These are phyloP conservation scores for Dendrobium chrysotoxum DNA, from an alignment of 106 monocot genomes.

Conservation along the genomic window DNA sequence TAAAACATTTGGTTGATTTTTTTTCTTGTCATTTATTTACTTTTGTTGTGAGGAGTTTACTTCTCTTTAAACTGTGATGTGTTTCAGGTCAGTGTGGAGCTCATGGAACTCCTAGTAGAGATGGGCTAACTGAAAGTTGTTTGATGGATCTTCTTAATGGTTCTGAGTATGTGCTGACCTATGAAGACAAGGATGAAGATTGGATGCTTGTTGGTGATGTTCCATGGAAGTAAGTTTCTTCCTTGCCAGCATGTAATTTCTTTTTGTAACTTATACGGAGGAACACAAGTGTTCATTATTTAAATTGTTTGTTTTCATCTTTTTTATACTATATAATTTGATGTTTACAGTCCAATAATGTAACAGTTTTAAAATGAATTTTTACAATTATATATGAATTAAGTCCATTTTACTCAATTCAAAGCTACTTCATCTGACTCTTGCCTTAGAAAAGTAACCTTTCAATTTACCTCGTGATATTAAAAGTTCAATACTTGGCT, in stretches of 20 bases:
- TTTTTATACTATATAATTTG: neutral
- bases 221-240: slow-evolving; percentile 23
- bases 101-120: slow-evolving; percentile 21
- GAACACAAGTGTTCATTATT: neutral
- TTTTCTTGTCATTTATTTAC: neutral
- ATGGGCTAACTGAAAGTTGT: slow-evolving; percentile 17
- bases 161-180: slow-evolving; percentile 27
- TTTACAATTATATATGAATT: neutral
- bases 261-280: neutral
- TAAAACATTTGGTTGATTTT: neutral
- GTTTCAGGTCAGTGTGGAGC: slow-evolving; percentile 25
- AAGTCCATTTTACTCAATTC: neutral
- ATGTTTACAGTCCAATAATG: too few relatives aligned
- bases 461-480: neutral
- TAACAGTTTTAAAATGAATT: neutral
- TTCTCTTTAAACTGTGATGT: neutral
- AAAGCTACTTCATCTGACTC: neutral
- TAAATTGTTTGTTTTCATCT: neutral
- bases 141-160: slow-evolving; percentile 17
- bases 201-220: slow-evolving; percentile 38
- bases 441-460: neutral
- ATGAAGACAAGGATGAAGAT: slow-evolving; percentile 27
- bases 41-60: slow-evolving; percentile 9
- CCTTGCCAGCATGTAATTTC: neutral
- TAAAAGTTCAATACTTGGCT: neutral